These are phyloP conservation scores for Plenodomus lindquistii DNA, from an alignment of 2,329 filamentous ascomycete species.

Conservation along the genomic window DNA sequence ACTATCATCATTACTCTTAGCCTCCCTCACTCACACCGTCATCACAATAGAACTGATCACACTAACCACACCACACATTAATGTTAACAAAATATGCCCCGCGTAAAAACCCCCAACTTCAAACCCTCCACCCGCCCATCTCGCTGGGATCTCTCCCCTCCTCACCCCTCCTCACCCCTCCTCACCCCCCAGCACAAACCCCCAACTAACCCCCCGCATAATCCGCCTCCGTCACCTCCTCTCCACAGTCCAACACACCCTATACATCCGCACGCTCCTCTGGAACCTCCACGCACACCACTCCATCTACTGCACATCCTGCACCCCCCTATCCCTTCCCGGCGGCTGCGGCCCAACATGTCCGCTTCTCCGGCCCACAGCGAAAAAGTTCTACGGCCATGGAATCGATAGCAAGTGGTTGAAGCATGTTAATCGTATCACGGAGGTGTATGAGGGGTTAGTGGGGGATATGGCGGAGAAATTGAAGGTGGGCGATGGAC, in stretches of 20 bases:
- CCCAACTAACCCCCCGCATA: background rate
- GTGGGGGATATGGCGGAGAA: background rate
- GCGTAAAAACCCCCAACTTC: background rate
- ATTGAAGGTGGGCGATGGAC: background rate
- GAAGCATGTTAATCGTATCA: background rate
- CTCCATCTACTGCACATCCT: conserved; percentile 1
- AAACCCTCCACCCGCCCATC: background rate
- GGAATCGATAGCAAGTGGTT: background rate
- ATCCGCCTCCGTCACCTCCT: background rate
- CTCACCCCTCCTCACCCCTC: background rate
- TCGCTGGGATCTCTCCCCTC: background rate
- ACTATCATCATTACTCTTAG: background rate
- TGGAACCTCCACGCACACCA: background rate
- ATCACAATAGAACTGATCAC: background rate
- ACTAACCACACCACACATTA: background rate
- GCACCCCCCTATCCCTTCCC: background rate
- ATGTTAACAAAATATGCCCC: background rate
- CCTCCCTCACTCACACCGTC: background rate
- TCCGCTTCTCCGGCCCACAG: conserved; percentile 1
- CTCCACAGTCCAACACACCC: background rate
- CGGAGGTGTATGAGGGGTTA: background rate
- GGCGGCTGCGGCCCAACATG: conserved; percentile 2
- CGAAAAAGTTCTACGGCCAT: background rate
- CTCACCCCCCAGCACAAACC: background rate
- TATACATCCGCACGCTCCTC: background rate